Base-by-base conservation (phyloP, 2,329 filamentous ascomycete genomes). In the Samsoniella hepiali region DNA sequence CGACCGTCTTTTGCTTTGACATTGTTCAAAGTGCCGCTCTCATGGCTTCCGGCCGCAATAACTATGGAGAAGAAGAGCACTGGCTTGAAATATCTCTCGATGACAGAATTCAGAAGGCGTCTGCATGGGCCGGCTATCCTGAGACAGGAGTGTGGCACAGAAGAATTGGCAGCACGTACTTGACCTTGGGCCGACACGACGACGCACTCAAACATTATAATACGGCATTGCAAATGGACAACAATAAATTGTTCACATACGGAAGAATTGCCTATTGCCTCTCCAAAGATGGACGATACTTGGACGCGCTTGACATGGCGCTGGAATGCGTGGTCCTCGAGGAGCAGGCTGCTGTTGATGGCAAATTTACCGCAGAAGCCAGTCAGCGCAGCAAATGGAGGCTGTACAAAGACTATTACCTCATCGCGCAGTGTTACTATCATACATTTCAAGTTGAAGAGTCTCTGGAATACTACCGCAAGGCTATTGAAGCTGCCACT, bases 261-360 rank as follows among this genome's bases (percentile, higher is more conserved):
- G 77, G 77, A 0, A 74, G 77, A n/a, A 79, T 78, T 22, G 77
- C 77, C 0, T 76, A 74, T 51, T 79, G 77, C 59, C 69, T 78
- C 1, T 76, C 67, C 27, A 68, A 73, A 22, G 74, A 77, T n/a
- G 71, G 72, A 6, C 70, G 73, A 4, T 78, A 74, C 50, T 66
- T 69, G 8, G 72, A 77, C 38, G 75, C 77, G 0, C 67, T 79
- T 2, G 66, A 73, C 1, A 69, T 74, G 40, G 72, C 75, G 6
- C 69, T 77, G 2, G 72, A 74, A 64, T 79, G 77, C 45, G 76
- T 76, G 11, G 66, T 64, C 0, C 71, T 75, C 2, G 77, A 78
- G 29, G 67, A 73, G 42, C 69, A 71, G 9, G 71, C 68, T 17
- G 68, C 76, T 3, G 67, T 65, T 0, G 67, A 71, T 2, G 70